Percentiles rank a stretch among this genome's conserved stretches.
Evolutionary conservation across 1,284 basidiomycete genomes (phyloP).

Genomic region (Malassezia sp.): DNA sequence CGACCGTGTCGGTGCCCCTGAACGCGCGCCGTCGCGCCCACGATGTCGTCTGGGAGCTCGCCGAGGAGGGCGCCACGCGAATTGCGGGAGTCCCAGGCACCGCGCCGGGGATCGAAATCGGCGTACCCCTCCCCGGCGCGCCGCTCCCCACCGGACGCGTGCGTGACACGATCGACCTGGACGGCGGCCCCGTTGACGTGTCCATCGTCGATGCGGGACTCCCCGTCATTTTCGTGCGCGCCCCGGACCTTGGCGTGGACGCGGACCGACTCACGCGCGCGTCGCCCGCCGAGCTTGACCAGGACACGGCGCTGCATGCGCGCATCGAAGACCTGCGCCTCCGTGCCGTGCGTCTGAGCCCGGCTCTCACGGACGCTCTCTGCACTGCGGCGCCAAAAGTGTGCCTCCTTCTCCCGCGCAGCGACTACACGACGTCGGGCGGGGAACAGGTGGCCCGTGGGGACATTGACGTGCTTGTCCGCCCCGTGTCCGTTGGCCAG

Average conservation of each 20-base stretch:
- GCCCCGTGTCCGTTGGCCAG: slow-evolving; percentile 34
- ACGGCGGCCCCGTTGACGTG: slow-evolving; percentile 17
- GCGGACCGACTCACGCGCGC: too few relatives aligned
- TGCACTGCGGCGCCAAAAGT: slow-evolving; percentile 39
- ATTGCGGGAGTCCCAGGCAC: slow-evolving; percentile 43
- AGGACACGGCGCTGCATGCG: slow-evolving; percentile 19
- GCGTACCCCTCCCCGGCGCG: slow-evolving; percentile 24
- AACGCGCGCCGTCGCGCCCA: not conserved
- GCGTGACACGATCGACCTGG: slow-evolving; percentile 19
- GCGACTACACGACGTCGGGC: slow-evolving; percentile 27
- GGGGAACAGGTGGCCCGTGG: slow-evolving; percentile 12
- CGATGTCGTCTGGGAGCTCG: slow-evolving; percentile 17
- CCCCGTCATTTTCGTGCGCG: slow-evolving; percentile 35
- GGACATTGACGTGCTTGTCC: slow-evolving; percentile 29
- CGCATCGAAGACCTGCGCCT: slow-evolving; percentile 27
- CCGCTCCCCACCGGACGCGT: slow-evolving; percentile 25
- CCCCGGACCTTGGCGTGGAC: slow-evolving; percentile 13
- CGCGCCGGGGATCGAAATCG: slow-evolving; percentile 29
- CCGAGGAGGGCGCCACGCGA: slow-evolving; percentile 18
- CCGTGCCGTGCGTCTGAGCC: slow-evolving; percentile 18
- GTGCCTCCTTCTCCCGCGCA: slow-evolving; percentile 32
- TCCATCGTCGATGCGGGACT: slow-evolving; percentile 38
- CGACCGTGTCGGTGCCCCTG: slow-evolving; percentile 29
- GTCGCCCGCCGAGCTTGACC: slow-evolving; percentile 31
- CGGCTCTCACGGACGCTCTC: slow-evolving; percentile 16